Base-by-base conservation (phyloP, 192 early-diverging fungal genomes). In the Irineochytrium annulatum region DNA sequence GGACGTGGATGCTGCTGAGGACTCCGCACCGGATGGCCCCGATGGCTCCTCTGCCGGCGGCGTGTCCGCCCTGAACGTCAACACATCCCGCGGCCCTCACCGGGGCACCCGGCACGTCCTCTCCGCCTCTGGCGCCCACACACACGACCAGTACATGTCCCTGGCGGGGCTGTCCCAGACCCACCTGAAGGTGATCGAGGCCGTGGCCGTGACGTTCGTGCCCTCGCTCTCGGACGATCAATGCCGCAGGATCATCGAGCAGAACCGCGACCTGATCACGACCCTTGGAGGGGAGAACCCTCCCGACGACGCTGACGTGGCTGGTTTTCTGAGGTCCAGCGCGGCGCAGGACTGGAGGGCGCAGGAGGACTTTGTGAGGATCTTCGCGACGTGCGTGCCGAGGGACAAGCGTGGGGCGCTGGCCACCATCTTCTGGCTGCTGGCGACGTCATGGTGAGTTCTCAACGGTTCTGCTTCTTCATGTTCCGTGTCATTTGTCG, bases 201-300 rank as follows among this genome's bases (percentile, higher is more conserved):
- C 46, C 46, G 26, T 49, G 17, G 46, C 46, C 11, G 46, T 22
- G 46, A 49, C 46, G 17, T 22, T 49, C 46, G 46, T 49, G 17
- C 46, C 46, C 11, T 49, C 46, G 17, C 8, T 49, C 11, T 22
- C 46, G 17, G 46, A 49, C 46, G 13, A 8, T 6, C 6, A 8
- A 8, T 8, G 17, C 6, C 46, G 46, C 46, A 14, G 46, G 6
- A 8, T 49, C 46, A 24, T 24, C 24, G 5, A 22, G 11, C 17
- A 49, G 46, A 8, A 49, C 46, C 13, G 8, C 17, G 46, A 49
- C 6, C 8, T 22, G 11, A 8, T 49, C 6, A 22, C 11, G 17
- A 49, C 6, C 17, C 26, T 49, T 24, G 24, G 24, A 14, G 46
- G 13, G 6, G 17, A 14, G 17, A 22, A 49, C 8, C 46, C 46